These are phyloP conservation scores for Euclidium syriacum DNA, from an alignment of 345 rosid genomes.

Conservation along the genomic window DNA sequence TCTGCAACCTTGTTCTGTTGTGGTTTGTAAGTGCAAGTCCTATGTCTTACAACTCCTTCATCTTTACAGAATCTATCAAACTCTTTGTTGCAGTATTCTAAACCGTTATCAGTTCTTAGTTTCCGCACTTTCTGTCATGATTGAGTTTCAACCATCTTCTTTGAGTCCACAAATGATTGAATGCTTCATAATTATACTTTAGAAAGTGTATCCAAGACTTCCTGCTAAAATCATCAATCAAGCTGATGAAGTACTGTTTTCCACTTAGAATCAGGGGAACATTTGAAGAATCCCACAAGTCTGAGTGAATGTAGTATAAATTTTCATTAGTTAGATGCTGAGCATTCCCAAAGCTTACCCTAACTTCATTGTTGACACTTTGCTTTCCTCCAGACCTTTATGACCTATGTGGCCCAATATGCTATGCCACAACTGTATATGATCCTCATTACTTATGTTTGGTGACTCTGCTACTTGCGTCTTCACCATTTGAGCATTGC, in stretches of 20 bases:
- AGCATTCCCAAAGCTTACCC: not conserved
- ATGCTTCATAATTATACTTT: not conserved
- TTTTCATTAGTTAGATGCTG: not conserved
- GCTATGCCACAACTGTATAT: no score
- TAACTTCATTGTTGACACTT: no score
- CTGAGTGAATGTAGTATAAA: not conserved
- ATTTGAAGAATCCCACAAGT: not conserved
- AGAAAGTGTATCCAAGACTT: not conserved
- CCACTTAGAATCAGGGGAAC: not conserved
- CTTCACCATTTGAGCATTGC: no score
- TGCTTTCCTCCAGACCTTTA: no score
- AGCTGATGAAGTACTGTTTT: not conserved
- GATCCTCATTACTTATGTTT: no score
- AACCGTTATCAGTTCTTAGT: not conserved
- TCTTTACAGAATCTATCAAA: not conserved
- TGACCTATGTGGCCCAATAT: no score
- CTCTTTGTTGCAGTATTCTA: not conserved
- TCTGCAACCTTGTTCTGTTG: not conserved
- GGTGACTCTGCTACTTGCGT: no score
- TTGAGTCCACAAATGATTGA: not conserved
- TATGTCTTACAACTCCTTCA: not conserved
- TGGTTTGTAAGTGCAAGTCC: not conserved
- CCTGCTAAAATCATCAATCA: not conserved
- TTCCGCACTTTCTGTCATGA: not conserved
- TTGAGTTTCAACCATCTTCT: not conserved